phyloP scores from a whole-genome alignment of 2,329 filamentous ascomycete genomes.

The Aspergillus amoenus region DNA sequence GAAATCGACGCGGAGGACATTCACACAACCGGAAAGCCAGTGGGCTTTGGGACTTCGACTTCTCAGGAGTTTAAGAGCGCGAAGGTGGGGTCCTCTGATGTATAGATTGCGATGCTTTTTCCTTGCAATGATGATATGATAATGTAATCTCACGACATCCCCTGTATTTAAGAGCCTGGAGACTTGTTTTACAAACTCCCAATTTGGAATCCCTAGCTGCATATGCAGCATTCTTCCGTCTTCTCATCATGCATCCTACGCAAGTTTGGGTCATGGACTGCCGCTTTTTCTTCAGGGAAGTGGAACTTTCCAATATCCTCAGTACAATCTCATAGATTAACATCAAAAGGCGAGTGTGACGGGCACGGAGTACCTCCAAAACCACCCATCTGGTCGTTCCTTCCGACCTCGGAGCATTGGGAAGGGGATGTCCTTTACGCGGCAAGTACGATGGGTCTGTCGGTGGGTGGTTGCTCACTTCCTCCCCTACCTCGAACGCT shows the following conservation, averaged over 20 bases:
- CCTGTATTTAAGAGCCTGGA: not conserved
- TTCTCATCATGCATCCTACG: too few species aligned
- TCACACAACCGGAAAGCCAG: constrained; percentile 9
- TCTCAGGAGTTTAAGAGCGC: constrained; percentile 22
- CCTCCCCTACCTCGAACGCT: not conserved
- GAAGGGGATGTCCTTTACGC: not conserved
- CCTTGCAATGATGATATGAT: constrained; percentile 1
- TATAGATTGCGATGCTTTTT: constrained; percentile 11
- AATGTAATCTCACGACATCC: not conserved
- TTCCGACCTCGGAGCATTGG: not conserved
- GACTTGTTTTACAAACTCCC: not conserved
- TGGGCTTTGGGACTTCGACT: constrained; percentile 9
- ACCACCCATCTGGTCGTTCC: not conserved
- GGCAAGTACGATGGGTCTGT: not conserved
- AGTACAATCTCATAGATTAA: too few species aligned
- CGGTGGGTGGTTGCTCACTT: not conserved
- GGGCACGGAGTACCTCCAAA: too few species aligned
- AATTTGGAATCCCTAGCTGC: not conserved
- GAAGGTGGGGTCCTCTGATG: constrained; percentile 14
- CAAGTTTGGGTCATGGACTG: too few species aligned
- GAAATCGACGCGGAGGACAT: constrained; percentile 30
- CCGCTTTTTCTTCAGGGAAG: too few species aligned
- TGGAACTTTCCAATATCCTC: too few species aligned
- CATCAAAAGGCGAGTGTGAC: too few species aligned
- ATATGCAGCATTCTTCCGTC: not conserved